Conservation (phyloP, 2,329 filamentous ascomycete genomes). For the Fusarium lateritium region DNA sequence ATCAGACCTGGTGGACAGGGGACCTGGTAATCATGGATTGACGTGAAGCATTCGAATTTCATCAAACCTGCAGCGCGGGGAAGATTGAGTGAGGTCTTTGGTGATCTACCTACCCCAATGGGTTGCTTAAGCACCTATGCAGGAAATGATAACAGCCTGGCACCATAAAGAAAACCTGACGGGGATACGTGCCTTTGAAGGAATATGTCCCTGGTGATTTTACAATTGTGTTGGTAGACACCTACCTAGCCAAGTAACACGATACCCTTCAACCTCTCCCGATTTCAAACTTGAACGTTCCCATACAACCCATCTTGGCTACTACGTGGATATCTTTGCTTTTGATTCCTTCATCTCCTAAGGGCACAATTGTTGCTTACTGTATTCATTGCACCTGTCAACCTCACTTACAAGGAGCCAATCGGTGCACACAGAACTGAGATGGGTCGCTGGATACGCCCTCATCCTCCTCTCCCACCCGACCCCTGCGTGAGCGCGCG, state of each 20-base stretch:
- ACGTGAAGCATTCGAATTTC: constrained; percentile 17
- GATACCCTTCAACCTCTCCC: constrained; percentile 1
- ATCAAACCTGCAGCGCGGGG: constrained; percentile 24
- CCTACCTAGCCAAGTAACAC: constrained; percentile 4
- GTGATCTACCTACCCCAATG: constrained; percentile 20
- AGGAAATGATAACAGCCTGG: neutral
- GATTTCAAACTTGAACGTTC: neutral
- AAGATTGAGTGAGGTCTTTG: constrained; percentile 25
- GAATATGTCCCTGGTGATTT: constrained; percentile 8
- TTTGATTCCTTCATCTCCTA: neutral
- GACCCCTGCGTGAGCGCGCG: constrained; percentile 33
- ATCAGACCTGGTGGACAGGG: constrained; percentile 30
- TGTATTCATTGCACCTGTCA: constrained; percentile 5
- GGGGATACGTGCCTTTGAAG: constrained; percentile 23
- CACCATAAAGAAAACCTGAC: constrained; percentile 2
- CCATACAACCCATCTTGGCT: neutral
- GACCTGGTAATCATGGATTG: constrained; percentile 11
- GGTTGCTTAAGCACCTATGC: neutral
- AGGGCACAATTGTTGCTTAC: constrained; percentile 24
- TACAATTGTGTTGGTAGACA: constrained; percentile 1
- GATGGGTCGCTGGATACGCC: constrained; percentile 2
- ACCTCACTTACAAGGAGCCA: constrained; percentile 11
- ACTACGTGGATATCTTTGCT: constrained; percentile 1
- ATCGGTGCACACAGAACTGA: constrained; percentile 22
- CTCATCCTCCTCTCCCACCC: constrained; percentile 12